Base-by-base conservation (phyloP, 2,329 filamentous ascomycete genomes). In the Passalora sequoiae region DNA sequence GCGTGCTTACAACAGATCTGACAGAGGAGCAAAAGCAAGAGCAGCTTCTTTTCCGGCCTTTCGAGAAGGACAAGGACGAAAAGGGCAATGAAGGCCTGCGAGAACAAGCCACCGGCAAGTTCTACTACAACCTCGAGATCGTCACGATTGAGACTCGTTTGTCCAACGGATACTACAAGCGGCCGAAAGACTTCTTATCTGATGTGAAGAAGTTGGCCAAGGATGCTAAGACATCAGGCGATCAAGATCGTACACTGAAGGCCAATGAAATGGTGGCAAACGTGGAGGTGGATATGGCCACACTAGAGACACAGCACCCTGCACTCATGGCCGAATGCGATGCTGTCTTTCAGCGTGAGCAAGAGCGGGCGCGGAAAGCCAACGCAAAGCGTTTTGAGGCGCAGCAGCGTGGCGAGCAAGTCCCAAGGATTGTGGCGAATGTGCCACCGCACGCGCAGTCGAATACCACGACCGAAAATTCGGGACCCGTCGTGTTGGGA, bases 81-180 rank as follows among this genome's bases (percentile, higher is more conserved):
- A 78, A 92, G 51, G 89, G 85, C 6, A 80, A 84, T 8, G 74
- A 80, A 29, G 89, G 89, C 12, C 71, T 98, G 32, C 73, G 80
- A 28, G 86, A 97, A 53, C 81, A 79, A 4, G 75, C 76, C 2
- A 86, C 81, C 1, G 81, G 81, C 44, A 95, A 92, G 64, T 92
- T 89, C 64, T 97, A 83, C 65, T 97, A 96, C 71, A 98, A 98
- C 56, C 72, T 98, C 33, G 89, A 97, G 60, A 86, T 91, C 8
- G 84, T 84, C 3, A 91, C 85, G 1, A 96, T 98, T 40, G 92
- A 98, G 69, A 89, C 95, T 63, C 83, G 92, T n/a, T 73, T 98
- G 24, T 94, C 89, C 4, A 97, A 98, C 63, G 92, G 92, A 4
- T 98, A 88, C 67, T 98, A 98, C 66, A 87, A 89, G 56, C 81